Evolutionary conservation across 169 alveolate genomes (phyloP), one percentile per base, ranked within the genome.

Genomic region (Cryptosporidium baileyi): DNA sequence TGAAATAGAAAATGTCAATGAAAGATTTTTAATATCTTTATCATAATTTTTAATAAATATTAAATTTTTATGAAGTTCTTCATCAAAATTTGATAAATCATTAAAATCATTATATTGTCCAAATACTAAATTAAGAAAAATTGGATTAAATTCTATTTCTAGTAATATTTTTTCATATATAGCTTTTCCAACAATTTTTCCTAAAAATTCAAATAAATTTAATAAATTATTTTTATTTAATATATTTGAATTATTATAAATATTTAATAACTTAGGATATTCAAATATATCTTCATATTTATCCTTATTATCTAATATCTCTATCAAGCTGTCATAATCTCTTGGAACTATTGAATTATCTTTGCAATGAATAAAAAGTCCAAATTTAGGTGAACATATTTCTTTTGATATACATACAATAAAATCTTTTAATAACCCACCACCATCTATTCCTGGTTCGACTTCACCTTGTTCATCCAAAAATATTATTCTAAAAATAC

Each of bases 371-470:
- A 91, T 90, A 80, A 95, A 95, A 7, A 95, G 91, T 26, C 96
- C 96, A 80, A 88, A 94, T 45, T 91, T 89, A 19, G 96, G 94
- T 36, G 94, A 93, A 49, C 96, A 97, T 30, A 93, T 91, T 36
- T 92, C 92, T 65, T 95, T 89, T 34, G 97, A 91, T 34, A 96
- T 90, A 52, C 95, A 89, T 3, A 92, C 93, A 57, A 97, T 88
- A 80, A 97, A 97, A 88, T 97, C 99, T 91, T 97, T 96, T 81
- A 96, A 95, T 19, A 97, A 91, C 8, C 99, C 99, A 28, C 99
- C 99, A 17, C 98, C 99, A 82, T 97, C 99, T 40, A 95, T 92
- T 13, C 99, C 99, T 74, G 93, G 96, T 85, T 96, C 99, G 19
- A 89, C 90, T 24, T 89, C 82, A 9, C 98, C 98, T 54, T 92